A percentile compares a stretch with the other conserved stretches of the same genome.
Evolutionary conservation across 1,284 basidiomycete species (phyloP).

Genomic region (Volvariella volvacea): DNA sequence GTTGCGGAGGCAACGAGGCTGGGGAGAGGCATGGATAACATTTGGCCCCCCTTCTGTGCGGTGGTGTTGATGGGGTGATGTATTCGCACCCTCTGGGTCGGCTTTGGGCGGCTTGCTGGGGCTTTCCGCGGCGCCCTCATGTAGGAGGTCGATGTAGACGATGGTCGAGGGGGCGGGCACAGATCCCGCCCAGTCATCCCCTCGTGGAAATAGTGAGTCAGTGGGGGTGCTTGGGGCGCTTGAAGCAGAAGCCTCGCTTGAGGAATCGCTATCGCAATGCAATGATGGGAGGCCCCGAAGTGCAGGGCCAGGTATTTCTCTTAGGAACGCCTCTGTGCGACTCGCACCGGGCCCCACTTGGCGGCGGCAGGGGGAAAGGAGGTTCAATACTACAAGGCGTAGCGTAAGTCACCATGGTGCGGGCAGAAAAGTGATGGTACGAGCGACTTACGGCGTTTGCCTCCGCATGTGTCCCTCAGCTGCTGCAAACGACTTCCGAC

Average conservation of each 20-base stretch:
- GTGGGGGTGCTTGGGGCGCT: constrained; percentile 31
- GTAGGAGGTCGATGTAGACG: constrained; percentile 55
- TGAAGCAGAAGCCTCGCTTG: constrained; percentile 30
- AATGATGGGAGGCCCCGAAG: constrained; percentile 17
- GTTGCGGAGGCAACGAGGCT: constrained; percentile 42
- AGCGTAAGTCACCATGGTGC: too few species aligned
- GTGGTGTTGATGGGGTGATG: constrained; percentile 1
- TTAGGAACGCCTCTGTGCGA: background rate
- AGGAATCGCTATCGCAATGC: constrained; percentile 28
- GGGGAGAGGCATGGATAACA: constrained; percentile 29
- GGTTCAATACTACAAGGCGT: constrained; percentile 31
- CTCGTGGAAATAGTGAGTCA: constrained; percentile 22
- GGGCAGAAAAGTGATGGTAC: constrained; percentile 5
- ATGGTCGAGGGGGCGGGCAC: constrained; percentile 31
- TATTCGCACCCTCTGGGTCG: constrained; percentile 1
- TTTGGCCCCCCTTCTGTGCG: constrained; percentile 17
- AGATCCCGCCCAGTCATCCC: constrained; percentile 17
- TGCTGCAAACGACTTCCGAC: constrained; percentile 70
- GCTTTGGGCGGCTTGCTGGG: constrained; percentile 10
- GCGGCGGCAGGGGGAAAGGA: constrained; percentile 33
- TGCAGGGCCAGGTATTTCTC: constrained; percentile 13
- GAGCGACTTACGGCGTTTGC: constrained; percentile 50
- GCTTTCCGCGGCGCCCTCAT: constrained; percentile 17
- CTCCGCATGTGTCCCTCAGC: constrained; percentile 59
- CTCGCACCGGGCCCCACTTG: constrained; percentile 8